Conservation (phyloP, 805 yeast genomes). For the Komagataella phaffii region DNA sequence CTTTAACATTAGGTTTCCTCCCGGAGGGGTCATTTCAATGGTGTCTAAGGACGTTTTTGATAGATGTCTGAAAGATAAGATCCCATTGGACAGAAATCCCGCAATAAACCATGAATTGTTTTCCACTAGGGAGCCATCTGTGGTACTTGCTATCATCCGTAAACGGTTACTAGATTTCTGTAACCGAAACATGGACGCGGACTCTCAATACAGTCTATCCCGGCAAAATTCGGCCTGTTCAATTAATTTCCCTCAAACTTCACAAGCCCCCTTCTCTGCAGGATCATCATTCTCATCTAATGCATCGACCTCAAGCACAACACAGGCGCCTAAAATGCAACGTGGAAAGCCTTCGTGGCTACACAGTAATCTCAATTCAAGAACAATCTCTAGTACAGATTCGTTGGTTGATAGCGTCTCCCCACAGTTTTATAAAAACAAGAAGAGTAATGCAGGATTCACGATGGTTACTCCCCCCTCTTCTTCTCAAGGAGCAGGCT, state of each 20-base stretch:
- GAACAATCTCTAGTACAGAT: constrained; percentile 18
- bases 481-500: constrained; percentile 7
- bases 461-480: constrained; percentile 7
- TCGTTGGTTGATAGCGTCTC: constrained; percentile 15
- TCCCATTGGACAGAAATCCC: constrained; percentile 12
- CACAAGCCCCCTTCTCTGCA: not conserved
- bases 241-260: not conserved
- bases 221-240: constrained; percentile 15
- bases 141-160: constrained; percentile 17
- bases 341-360: constrained; percentile 20
- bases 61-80: constrained; percentile 6
- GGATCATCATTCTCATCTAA: not conserved
- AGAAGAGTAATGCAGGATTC: not conserved
- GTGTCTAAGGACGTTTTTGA: constrained; percentile 44
- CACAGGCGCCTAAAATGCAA: constrained; percentile 1
- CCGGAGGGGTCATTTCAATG: constrained; percentile 48
- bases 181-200: constrained; percentile 6
- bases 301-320: constrained; percentile 3
- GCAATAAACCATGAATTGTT: constrained; percentile 15
- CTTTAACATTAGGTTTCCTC: constrained; percentile 51
- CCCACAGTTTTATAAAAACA: not conserved
- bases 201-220: constrained; percentile 9
- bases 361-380: constrained; percentile 16
- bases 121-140: constrained; percentile 10
- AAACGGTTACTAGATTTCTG: constrained; percentile 18